Percentiles rank a stretch among this genome's conserved stretches.
phyloP scores from a whole-genome alignment of 805 yeast species.

The Candida boleticola region DNA sequence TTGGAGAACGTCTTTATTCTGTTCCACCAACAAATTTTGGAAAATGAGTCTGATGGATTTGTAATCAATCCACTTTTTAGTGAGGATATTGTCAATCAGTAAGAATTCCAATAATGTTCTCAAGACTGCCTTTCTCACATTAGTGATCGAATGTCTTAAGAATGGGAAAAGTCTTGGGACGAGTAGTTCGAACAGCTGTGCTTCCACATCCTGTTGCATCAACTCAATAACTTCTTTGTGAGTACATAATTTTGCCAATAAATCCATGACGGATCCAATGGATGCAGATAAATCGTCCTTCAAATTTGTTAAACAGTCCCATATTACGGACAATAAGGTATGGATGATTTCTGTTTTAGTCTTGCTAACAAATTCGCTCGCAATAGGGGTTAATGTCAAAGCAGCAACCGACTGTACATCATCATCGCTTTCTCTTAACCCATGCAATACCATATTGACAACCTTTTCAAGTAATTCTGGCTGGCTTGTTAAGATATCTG shows the following conservation, averaged over 20 bases:
- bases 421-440: constrained; percentile 75
- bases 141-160: constrained; percentile 87
- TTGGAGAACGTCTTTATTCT: constrained; percentile 67
- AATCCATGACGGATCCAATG: constrained; percentile 93
- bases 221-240: constrained; percentile 73
- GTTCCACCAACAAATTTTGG: constrained; percentile 89
- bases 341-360: constrained; percentile 51
- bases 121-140: constrained; percentile 85
- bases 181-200: constrained; percentile 57
- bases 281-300: constrained; percentile 93
- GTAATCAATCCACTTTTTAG: constrained; percentile 75
- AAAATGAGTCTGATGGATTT: constrained; percentile 70
- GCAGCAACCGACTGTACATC: constrained; percentile 98
- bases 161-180: constrained; percentile 94
- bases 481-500: constrained; percentile 65
- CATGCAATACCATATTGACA: constrained; percentile 82
- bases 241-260: constrained; percentile 82
- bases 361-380: constrained; percentile 71
- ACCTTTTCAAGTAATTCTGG: constrained; percentile 65
- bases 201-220: constrained; percentile 53
- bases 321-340: constrained; percentile 64
- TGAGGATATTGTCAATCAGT: constrained; percentile 47
- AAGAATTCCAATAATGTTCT: constrained; percentile 78
- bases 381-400: constrained; percentile 85
- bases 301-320: constrained; percentile 82